phyloP scores from a whole-genome alignment of 1,284 basidiomycete genomes.

The Microbotryum intermedium region DNA sequence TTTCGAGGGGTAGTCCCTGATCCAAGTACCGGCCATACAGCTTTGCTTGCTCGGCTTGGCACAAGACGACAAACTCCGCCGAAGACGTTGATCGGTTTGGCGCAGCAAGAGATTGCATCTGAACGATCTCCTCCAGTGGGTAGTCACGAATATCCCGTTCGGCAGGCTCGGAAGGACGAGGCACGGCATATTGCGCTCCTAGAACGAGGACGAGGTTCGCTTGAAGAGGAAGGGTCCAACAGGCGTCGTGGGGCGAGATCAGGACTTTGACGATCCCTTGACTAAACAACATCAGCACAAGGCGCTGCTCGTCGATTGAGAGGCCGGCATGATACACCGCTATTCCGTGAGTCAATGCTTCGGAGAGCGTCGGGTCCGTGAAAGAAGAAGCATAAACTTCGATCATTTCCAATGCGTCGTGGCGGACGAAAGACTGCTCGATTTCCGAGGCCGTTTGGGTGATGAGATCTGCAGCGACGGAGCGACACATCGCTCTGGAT shows the following conservation, averaged over 20 bases:
- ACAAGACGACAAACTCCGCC: constrained; percentile 75
- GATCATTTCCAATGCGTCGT: constrained; percentile 51
- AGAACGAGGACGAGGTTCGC: constrained; percentile 77
- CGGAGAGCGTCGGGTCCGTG: constrained; percentile 57
- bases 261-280: constrained; percentile 74
- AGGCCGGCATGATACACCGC: constrained; percentile 78
- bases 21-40: constrained; percentile 71
- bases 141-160: constrained; percentile 54
- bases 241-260: constrained; percentile 69
- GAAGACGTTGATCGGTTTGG: constrained; percentile 36
- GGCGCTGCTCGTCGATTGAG: constrained; percentile 57
- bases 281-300: constrained; percentile 74
- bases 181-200: constrained; percentile 69
- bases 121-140: constrained; percentile 65
- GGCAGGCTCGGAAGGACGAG: not conserved
- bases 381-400: constrained; percentile 54
- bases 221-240: constrained; percentile 75
- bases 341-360: constrained; percentile 79
- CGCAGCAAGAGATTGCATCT: constrained; percentile 80
- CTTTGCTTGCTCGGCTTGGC: constrained; percentile 70
- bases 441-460: constrained; percentile 74
- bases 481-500: constrained; percentile 67
- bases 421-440: constrained; percentile 45
- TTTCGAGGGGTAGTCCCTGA: constrained; percentile 77
- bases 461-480: constrained; percentile 72